Conservation (phyloP, 2,329 filamentous ascomycete genomes). For the Elsinoe necatrix region DNA sequence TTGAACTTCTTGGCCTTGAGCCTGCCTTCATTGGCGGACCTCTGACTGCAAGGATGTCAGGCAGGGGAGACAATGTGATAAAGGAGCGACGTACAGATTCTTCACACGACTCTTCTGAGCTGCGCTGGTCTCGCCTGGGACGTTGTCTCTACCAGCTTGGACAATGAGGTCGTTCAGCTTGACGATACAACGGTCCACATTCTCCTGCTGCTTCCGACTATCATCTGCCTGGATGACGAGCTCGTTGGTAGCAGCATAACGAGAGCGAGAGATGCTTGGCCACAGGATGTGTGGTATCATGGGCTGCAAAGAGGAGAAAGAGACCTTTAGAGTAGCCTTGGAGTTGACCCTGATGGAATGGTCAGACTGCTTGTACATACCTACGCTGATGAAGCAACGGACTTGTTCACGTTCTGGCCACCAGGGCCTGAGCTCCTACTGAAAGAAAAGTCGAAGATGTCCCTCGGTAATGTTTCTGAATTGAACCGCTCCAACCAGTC, state of each 20-base stretch:
- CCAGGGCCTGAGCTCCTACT: slow-evolving; percentile 57
- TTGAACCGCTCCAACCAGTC: slow-evolving; percentile 49
- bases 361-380: slow-evolving; percentile 4
- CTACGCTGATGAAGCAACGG: slow-evolving; percentile 23
- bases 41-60: slow-evolving; percentile 37
- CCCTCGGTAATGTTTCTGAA: slow-evolving; percentile 46
- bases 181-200: slow-evolving; percentile 51
- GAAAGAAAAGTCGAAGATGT: slow-evolving; percentile 51
- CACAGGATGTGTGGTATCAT: slow-evolving; percentile 49
- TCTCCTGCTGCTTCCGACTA: slow-evolving; percentile 52
- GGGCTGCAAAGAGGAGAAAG: slow-evolving; percentile 44
- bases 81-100: slow-evolving; percentile 38
- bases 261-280: slow-evolving; percentile 42
- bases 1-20: slow-evolving; percentile 52
- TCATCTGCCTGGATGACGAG: slow-evolving; percentile 57
- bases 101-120: slow-evolving; percentile 49
- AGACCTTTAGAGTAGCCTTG: slow-evolving; percentile 55
- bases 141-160: slow-evolving; percentile 40
- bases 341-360: slow-evolving; percentile 49
- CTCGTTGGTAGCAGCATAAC: slow-evolving; percentile 46
- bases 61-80: not conserved
- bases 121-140: slow-evolving; percentile 53
- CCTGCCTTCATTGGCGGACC: slow-evolving; percentile 49
- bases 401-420: slow-evolving; percentile 64
- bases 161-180: slow-evolving; percentile 49